Evolutionary conservation across 441 rosid genomes (phyloP), one percentile per base, ranked within the genome.

Genomic region (Populus hybrid): DNA sequence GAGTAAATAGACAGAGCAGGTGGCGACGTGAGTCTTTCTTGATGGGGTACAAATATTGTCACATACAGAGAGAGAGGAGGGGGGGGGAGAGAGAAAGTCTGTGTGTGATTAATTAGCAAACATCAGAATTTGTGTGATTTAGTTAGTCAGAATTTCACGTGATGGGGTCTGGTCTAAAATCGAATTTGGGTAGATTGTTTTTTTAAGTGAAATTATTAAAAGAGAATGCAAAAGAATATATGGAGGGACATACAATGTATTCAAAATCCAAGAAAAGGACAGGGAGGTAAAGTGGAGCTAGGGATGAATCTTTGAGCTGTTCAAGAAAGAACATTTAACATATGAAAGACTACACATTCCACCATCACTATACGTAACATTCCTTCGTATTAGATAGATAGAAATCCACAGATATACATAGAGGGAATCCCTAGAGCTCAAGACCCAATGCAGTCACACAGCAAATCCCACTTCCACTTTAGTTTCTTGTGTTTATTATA

Each of bases 401-500:
- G 50, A 24, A 53, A 64, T 53, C 35, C 76, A 65, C 29, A 26
- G 61, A 33, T 29, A 69, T n/a, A 40, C 50, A 59, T 29, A 76
- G 86, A 84, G 86, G 84, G 85, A 88, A 88, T 85, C 88, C 90
- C 89, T 76, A 84, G 84, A 78, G 83, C 87, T 24, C 89, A 29
- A 28, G 69, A 11, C 69, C 76, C 87, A 38, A 86, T 68, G 88
- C 84, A 64, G 4, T 66, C 45, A 7, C 74, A 74, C 83, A 68
- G 72, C 82, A 81, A 83, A 85, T 85, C 90, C 88, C 84, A 87
- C 87, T 85, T 77, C 80, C 75, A 24, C 77, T 71, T 78, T 82
- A 14, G 14, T 63, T 56, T 23, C n/a, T 11, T 74, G 18, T 72
- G 56, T 21, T n/a, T 21, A 28, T 26, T 35, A 16, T 10, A 56